These are phyloP conservation scores for Calocybe indica DNA, from an alignment of 768 basidiomycete genomes.

Conservation along the genomic window DNA sequence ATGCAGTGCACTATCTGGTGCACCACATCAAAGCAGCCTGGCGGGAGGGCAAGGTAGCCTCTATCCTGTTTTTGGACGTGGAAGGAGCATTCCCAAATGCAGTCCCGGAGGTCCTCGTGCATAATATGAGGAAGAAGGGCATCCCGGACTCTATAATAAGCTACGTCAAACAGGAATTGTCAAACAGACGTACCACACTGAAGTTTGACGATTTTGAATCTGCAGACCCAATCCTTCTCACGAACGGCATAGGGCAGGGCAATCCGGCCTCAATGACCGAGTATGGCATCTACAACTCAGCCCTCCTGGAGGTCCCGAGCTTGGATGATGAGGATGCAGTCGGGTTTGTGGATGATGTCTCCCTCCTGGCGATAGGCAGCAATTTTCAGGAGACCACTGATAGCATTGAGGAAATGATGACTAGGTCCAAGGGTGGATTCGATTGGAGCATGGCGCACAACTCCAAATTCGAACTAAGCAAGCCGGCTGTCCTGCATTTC, in stretches of 20 bases:
- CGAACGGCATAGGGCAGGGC: constrained; percentile 21
- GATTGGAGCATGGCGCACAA: not conserved
- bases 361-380: constrained; percentile 3
- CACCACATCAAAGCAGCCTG: constrained; percentile 29
- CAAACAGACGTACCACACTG: constrained; percentile 11
- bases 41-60: constrained; percentile 16
- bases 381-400: constrained; percentile 2
- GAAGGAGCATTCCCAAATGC: constrained; percentile 21
- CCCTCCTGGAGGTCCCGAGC: constrained; percentile 11
- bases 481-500: not conserved
- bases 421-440: not conserved
- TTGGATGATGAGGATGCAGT: constrained; percentile 1
- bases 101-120: constrained; percentile 9
- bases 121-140: constrained; percentile 15
- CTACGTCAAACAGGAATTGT: constrained; percentile 11
- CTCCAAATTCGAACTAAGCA: not conserved
- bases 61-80: constrained; percentile 22
- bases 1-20: constrained; percentile 23
- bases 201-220: constrained; percentile 22
- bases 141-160: constrained; percentile 14
- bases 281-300: constrained; percentile 19
- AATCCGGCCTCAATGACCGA: constrained; percentile 16
- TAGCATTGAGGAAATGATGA: constrained; percentile 9
- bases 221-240: constrained; percentile 3
- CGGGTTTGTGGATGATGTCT: constrained; percentile 14